phyloP scores from a whole-genome alignment of 306 rosid genomes.

The Mucuna pruriens region DNA sequence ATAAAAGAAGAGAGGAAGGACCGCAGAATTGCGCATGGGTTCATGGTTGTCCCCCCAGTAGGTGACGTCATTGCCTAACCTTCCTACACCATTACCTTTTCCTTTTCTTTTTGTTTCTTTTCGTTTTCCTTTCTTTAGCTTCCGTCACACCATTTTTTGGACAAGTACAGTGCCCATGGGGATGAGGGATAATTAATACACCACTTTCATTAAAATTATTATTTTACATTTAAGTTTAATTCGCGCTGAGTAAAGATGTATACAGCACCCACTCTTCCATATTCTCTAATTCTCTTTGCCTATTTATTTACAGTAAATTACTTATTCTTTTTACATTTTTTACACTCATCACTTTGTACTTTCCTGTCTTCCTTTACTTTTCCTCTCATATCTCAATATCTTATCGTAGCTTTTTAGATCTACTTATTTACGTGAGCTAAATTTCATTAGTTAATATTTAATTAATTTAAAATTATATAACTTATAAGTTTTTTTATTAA shows the following conservation, averaged over 20 bases:
- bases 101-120: slow-evolving; percentile 19
- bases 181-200: neutral
- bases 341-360: neutral
- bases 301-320: too few relatives aligned
- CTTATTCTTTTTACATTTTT: neutral
- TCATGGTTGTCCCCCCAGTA: slow-evolving; percentile 63
- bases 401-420: neutral
- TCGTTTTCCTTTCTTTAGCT: neutral
- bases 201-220: neutral
- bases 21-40: slow-evolving; percentile 84
- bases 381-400: neutral
- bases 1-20: slow-evolving; percentile 56
- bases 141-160: neutral
- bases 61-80: slow-evolving; percentile 55
- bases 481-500: neutral
- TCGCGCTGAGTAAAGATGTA: neutral
- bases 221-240: neutral
- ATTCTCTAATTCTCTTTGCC: too few relatives aligned
- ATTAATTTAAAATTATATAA: neutral
- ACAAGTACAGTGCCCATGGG: neutral
- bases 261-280: neutral
- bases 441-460: neutral
- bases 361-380: neutral
- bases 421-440: neutral
- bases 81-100: slow-evolving; percentile 9